Evolutionary conservation across 2,329 filamentous ascomycete genomes (phyloP).

Genomic region (Zymoseptoria pseudotritici): DNA sequence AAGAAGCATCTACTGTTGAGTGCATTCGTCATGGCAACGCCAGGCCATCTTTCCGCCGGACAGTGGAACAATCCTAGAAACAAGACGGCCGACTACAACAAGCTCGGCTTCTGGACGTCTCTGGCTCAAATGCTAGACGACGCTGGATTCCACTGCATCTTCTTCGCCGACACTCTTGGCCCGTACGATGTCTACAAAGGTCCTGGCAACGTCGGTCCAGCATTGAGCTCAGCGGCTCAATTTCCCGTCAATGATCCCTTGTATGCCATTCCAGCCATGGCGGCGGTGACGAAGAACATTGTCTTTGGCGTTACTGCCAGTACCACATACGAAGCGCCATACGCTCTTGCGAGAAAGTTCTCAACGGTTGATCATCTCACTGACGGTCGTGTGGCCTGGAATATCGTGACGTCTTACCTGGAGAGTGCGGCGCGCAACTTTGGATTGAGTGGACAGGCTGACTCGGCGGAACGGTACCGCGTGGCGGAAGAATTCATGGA

Average conservation of each 20-base stretch:
- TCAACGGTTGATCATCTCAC: conserved; percentile 60
- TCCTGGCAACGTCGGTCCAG: conserved; percentile 50
- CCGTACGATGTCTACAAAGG: conserved; percentile 63
- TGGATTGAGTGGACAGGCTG: conserved; percentile 44
- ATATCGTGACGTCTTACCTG: conserved; percentile 59
- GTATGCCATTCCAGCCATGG: conserved; percentile 35
- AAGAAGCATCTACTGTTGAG: conserved; percentile 30
- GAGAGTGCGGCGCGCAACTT: conserved; percentile 58
- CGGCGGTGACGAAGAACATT: conserved; percentile 55
- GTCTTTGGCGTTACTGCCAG: conserved; percentile 60
- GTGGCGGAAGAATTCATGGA: conserved; percentile 56
- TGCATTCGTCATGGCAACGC: conserved; percentile 41
- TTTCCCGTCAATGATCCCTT: conserved; percentile 52
- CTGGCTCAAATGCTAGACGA: conserved; percentile 52
- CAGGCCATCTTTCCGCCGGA: conserved; percentile 46
- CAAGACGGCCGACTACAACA: conserved; percentile 52
- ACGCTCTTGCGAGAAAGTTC: conserved; percentile 56
- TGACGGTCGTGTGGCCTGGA: conserved; percentile 43
- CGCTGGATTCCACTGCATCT: conserved; percentile 57
- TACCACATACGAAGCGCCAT: conserved; percentile 62
- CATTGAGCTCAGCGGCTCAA: conserved; percentile 55
- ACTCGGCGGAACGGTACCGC: conserved; percentile 59
- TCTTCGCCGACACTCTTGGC: conserved; percentile 57
- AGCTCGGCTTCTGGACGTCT: conserved; percentile 52
- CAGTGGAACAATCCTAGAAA: conserved; percentile 58